These are phyloP conservation scores for Tilletiopsis washingtonensis DNA, from an alignment of 1,284 basidiomycete species.

Conservation along the genomic window DNA sequence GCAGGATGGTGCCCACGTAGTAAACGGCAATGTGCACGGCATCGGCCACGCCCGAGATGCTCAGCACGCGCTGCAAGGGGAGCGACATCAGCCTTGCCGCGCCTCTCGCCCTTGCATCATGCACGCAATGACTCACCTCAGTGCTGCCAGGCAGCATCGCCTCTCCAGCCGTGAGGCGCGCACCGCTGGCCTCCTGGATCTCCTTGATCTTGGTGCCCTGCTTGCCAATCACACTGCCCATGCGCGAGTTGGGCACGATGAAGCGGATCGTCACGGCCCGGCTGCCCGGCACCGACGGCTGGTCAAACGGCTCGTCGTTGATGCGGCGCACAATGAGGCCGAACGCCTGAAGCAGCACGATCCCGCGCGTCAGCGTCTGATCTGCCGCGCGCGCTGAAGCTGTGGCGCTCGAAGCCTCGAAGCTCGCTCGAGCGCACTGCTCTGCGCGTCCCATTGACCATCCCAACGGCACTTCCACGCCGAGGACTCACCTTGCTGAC, in stretches of 20 bases:
- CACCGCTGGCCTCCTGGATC: slow-evolving; percentile 97
- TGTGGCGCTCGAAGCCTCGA: no score
- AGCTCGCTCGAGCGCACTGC: background rate
- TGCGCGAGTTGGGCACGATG: slow-evolving; percentile 97
- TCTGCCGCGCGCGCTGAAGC: no score
- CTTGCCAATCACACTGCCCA: slow-evolving; percentile 99
- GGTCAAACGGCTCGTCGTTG: slow-evolving; percentile 97
- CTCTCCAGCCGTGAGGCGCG: slow-evolving; percentile 89
- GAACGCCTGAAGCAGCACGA: slow-evolving; percentile 94
- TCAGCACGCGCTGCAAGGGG: slow-evolving; percentile 58
- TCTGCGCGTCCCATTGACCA: background rate
- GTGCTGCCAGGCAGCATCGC: slow-evolving; percentile 98
- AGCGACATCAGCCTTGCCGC: background rate
- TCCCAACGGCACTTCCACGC: background rate
- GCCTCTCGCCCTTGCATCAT: background rate
- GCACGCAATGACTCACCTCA: slow-evolving; percentile 56
- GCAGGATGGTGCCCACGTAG: slow-evolving; percentile 93
- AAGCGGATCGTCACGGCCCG: slow-evolving; percentile 93
- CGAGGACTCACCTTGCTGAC: slow-evolving; percentile 74
- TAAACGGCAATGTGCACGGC: slow-evolving; percentile 99
- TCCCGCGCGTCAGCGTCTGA: no score
- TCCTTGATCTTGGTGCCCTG: slow-evolving; percentile 98
- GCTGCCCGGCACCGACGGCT: slow-evolving; percentile 92
- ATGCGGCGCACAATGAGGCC: slow-evolving; percentile 96
- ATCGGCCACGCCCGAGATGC: slow-evolving; percentile 97